Evolutionary conservation across 2,329 filamentous ascomycete species (phyloP).

Genomic region (Diplodia intermedia): DNA sequence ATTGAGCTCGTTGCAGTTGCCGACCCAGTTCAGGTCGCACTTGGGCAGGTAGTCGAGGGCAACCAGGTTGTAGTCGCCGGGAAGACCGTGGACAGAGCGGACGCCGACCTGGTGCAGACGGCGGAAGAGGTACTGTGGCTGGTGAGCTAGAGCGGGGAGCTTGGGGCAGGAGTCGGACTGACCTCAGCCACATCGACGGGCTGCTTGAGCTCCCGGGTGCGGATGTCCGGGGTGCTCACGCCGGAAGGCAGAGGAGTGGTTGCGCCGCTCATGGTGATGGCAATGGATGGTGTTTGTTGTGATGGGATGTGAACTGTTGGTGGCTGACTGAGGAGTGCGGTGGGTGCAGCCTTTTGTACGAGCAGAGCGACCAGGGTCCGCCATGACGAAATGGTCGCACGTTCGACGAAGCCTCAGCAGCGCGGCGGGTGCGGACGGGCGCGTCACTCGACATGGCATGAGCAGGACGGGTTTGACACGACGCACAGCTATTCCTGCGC

Average conservation of each 20-base stretch:
- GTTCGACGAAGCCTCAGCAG: slow-evolving; percentile 4
- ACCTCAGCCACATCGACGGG: slow-evolving; percentile 65
- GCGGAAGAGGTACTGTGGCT: slow-evolving; percentile 57
- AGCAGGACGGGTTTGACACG: slow-evolving; percentile 14
- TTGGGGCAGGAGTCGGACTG: slow-evolving; percentile 30
- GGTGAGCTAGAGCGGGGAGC: slow-evolving; percentile 12
- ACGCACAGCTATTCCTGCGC: slow-evolving; percentile 25
- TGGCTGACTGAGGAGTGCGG: slow-evolving; percentile 1
- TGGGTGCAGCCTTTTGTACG: slow-evolving; percentile 28
- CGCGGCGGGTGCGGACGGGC: slow-evolving; percentile 17
- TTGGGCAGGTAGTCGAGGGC: slow-evolving; percentile 65
- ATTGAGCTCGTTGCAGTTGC: slow-evolving; percentile 68
- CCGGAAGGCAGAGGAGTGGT: slow-evolving; percentile 30
- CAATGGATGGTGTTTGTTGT: slow-evolving; percentile 6
- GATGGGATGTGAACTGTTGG: slow-evolving; percentile 3
- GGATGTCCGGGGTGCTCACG: slow-evolving; percentile 43
- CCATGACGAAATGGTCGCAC: slow-evolving; percentile 28
- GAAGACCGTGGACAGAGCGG: slow-evolving; percentile 59
- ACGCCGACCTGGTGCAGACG: slow-evolving; percentile 59
- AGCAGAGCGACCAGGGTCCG: slow-evolving; percentile 13
- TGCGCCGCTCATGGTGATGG: slow-evolving; percentile 32
- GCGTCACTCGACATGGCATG: slow-evolving; percentile 32
- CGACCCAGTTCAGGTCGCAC: slow-evolving; percentile 63
- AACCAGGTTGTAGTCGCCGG: slow-evolving; percentile 58
- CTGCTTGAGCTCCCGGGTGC: slow-evolving; percentile 52